Percentiles rank a stretch among this genome's conserved stretches.
Conservation (phyloP, 2,329 filamentous ascomycete genomes). For the Verruconis gallopava region DNA sequence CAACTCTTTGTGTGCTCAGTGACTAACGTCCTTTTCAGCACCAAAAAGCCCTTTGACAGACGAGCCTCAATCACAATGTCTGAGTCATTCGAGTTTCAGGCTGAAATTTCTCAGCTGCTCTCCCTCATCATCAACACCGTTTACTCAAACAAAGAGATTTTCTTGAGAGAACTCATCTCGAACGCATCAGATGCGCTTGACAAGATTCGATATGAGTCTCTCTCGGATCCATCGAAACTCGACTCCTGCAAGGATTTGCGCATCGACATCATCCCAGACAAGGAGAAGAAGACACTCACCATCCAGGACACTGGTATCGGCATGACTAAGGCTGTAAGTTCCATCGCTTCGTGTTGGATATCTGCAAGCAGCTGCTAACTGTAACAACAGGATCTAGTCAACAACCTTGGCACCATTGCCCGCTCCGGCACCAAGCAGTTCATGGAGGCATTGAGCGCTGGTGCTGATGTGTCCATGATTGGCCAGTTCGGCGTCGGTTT, state of each 20-base stretch:
- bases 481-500: slow-evolving; percentile 99
- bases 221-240: slow-evolving; percentile 94
- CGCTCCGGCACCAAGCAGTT: slow-evolving; percentile 99
- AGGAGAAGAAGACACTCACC: slow-evolving; percentile 93
- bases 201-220: slow-evolving; percentile 98
- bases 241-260: slow-evolving; percentile 95
- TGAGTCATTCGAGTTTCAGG: slow-evolving; percentile 99
- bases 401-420: slow-evolving; percentile 99
- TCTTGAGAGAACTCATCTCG: slow-evolving; percentile 95
- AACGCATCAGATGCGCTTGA: slow-evolving; percentile 98
- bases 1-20: neutral
- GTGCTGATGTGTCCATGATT: slow-evolving; percentile 99
- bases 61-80: neutral
- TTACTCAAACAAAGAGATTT: slow-evolving; percentile 99
- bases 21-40: neutral
- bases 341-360: slow-evolving; percentile 1
- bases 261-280: slow-evolving; percentile 97
- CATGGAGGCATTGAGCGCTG: slow-evolving; percentile 97
- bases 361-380: slow-evolving; percentile 23
- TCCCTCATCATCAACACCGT: slow-evolving; percentile 99
- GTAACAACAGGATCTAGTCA: slow-evolving; percentile 72
- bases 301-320: slow-evolving; percentile 98
- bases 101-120: slow-evolving; percentile 99
- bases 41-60: neutral
- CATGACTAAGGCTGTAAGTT: slow-evolving; percentile 98